Conservation (phyloP, 2,329 filamentous ascomycete genomes). For the Cercospora sp. region DNA sequence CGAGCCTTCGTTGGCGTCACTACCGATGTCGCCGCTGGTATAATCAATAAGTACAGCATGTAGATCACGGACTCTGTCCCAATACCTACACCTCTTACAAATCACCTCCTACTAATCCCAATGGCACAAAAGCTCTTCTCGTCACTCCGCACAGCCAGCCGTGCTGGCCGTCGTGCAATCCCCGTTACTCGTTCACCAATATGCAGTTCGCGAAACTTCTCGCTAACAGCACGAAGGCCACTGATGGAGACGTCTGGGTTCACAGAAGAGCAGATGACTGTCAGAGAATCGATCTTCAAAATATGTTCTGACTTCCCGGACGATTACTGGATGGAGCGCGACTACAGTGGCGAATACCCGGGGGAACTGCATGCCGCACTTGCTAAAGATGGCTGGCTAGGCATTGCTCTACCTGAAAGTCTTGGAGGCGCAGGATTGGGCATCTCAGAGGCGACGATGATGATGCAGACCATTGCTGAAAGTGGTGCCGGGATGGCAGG, state of each 20-base stretch:
- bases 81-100: neutral
- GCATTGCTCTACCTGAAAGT: constrained; percentile 73
- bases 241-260: constrained; percentile 75
- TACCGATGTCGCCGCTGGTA: constrained; percentile 5
- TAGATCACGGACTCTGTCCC: neutral
- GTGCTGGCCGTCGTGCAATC: neutral
- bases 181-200: constrained; percentile 13
- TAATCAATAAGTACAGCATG: neutral
- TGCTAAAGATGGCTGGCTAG: constrained; percentile 75
- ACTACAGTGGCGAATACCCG: constrained; percentile 70
- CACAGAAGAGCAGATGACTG: constrained; percentile 69
- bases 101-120: neutral
- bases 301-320: constrained; percentile 71
- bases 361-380: constrained; percentile 72
- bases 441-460: constrained; percentile 81
- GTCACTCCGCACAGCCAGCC: constrained; percentile 21
- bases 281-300: constrained; percentile 67
- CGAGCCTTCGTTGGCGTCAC: constrained; percentile 3
- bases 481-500: constrained; percentile 76
- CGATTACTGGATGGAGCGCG: constrained; percentile 73
- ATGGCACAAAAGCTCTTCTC: constrained; percentile 29
- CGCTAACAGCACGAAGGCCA: constrained; percentile 30
- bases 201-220: constrained; percentile 36
- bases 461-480: constrained; percentile 68
- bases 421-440: constrained; percentile 74